phyloP scores from a whole-genome alignment of 305 asterid species.

The Lippia alba region DNA sequence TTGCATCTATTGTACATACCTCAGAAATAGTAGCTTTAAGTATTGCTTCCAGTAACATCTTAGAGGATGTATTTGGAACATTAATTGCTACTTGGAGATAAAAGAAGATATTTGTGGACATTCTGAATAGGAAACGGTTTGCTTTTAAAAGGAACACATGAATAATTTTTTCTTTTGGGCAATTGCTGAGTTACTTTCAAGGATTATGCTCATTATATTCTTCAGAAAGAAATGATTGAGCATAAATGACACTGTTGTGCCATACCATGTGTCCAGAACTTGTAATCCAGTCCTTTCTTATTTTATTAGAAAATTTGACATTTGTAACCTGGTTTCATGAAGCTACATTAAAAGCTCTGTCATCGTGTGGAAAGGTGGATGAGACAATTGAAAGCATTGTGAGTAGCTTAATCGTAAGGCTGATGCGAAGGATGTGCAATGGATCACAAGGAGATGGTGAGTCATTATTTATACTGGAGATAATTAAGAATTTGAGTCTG shows the following conservation, averaged over 20 bases:
- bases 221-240: slow-evolving; percentile 23
- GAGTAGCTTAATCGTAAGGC: slow-evolving; percentile 68
- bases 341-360: slow-evolving; percentile 68
- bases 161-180: background rate
- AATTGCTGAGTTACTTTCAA: slow-evolving; percentile 23
- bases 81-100: slow-evolving; percentile 16
- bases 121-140: slow-evolving; percentile 3
- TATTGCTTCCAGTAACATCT: slow-evolving; percentile 9
- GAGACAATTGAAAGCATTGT: slow-evolving; percentile 68
- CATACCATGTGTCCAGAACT: slow-evolving; percentile 14
- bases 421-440: slow-evolving; percentile 74
- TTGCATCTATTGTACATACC: background rate
- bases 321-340: slow-evolving; percentile 38
- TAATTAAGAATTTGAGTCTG: background rate
- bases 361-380: slow-evolving; percentile 45
- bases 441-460: slow-evolving; percentile 68
- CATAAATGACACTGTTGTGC: slow-evolving; percentile 15
- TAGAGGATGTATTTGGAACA: background rate
- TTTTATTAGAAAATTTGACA: slow-evolving; percentile 19
- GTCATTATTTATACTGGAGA: slow-evolving; percentile 26
- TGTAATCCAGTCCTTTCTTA: slow-evolving; percentile 18
- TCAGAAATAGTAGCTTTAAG: background rate
- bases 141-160: background rate
- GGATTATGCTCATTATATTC: slow-evolving; percentile 25
- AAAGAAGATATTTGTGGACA: background rate